Base-by-base conservation (phyloP, 768 basidiomycete species). In the Guyanaporus albipodus region DNA sequence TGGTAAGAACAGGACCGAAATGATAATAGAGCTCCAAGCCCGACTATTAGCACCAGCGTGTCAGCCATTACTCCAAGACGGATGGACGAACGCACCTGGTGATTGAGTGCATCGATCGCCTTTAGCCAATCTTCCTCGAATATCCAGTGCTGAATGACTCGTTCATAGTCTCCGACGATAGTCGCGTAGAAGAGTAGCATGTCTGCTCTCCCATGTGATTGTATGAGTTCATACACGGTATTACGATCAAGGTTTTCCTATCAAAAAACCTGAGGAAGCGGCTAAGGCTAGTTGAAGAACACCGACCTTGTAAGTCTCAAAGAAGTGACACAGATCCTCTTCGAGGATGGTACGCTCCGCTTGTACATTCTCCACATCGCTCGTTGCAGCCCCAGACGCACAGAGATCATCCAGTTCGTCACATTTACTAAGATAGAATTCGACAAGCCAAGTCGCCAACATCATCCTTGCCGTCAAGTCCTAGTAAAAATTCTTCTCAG, bases 381-480 rank as follows among this genome's bases (percentile, higher is more conserved):
- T 82, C 10, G 85, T 80, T 12, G 82, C 74, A 1, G 81, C 81
- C 64, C 93, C 91, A 0, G 94, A 89, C 0, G 91, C 92, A 22
- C 94, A 82, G 15, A 93, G 74, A 60, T 98, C 96, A 60, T 99
- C 96, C 41, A 98, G 72, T 51, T 95, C 91, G 59, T 96, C 95
- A 65, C 90, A 92, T 72, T 96, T 98, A 67, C 88, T 88, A 14
- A 99, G 80, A 62, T 93, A 97, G 54, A 98, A 91, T 66, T 99
- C 96, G 24, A 96, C 86, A 11, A 99, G 81, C 96, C 96, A 99
- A 0, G 93, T 97, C 15, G 96, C 94, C 17, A 99, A 72, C 83
- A 98, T 92, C 86, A 93, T 93, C 32, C 96, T 79, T 64, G 97
- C 94, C 0, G 91, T 93, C 31, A 87, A 56, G 58, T 96, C 92